Conservation (phyloP, 2,329 filamentous ascomycete genomes). For the Pseudogymnoascus sp. region DNA sequence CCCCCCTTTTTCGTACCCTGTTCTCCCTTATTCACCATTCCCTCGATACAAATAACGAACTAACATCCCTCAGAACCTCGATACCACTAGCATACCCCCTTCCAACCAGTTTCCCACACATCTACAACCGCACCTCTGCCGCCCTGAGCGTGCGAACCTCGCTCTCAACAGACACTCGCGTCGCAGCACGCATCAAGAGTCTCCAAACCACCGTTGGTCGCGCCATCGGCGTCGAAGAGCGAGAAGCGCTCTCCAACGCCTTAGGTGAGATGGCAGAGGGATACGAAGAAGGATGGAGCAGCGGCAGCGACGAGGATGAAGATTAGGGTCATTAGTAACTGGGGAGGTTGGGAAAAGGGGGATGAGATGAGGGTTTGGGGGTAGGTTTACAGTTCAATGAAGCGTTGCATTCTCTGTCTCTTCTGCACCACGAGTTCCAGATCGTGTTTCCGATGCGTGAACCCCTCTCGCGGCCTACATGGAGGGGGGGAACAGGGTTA, state of each 20-base stretch:
- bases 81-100: slow-evolving; percentile 61
- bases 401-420: background rate
- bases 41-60: background rate
- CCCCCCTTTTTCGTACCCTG: background rate
- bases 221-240: slow-evolving; percentile 65
- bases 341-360: background rate
- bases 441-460: background rate
- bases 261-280: slow-evolving; percentile 77
- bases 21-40: background rate
- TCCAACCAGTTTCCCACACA: slow-evolving; percentile 74
- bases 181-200: slow-evolving; percentile 60
- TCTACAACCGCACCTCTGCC: slow-evolving; percentile 49
- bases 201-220: slow-evolving; percentile 59
- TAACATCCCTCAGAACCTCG: slow-evolving; percentile 29
- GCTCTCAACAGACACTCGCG: slow-evolving; percentile 66
- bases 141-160: slow-evolving; percentile 44
- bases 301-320: slow-evolving; percentile 64
- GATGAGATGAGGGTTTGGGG: background rate
- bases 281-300: slow-evolving; percentile 83
- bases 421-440: background rate
- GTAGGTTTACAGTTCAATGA: background rate
- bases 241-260: slow-evolving; percentile 75
- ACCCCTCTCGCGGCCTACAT: background rate
- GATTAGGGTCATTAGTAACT: slow-evolving; percentile 33
- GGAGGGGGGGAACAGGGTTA: background rate